Conservation (phyloP, 139 green algal genomes). For the Trebouxia sp. region DNA sequence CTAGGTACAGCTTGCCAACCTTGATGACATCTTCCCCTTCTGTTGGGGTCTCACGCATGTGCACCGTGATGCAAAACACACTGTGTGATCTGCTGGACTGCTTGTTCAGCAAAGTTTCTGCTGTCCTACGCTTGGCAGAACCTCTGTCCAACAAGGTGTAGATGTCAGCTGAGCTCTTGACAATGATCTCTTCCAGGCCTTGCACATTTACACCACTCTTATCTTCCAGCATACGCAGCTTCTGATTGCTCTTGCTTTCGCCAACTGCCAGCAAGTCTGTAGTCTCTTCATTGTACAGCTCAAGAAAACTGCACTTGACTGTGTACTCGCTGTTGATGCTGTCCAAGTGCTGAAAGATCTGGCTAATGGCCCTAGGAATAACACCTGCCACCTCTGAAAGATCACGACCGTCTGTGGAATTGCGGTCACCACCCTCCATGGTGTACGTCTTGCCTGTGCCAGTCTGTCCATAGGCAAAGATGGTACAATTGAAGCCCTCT, state of each 20-base stretch:
- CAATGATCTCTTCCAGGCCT: conserved; percentile 89
- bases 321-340: conserved; percentile 54
- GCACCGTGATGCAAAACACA: conserved; percentile 89
- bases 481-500: conserved; percentile 90
- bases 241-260: conserved; percentile 15
- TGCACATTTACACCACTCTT: conserved; percentile 81
- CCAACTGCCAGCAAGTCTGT: conserved; percentile 89
- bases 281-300: conserved; percentile 99
- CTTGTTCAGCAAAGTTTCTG: conserved; percentile 98
- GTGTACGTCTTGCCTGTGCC: conserved; percentile 98
- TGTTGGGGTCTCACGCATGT: conserved; percentile 84
- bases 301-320: conserved; percentile 88
- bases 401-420: conserved; percentile 58
- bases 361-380: conserved; percentile 92
- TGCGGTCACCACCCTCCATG: conserved; percentile 86
- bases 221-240: conserved; percentile 82
- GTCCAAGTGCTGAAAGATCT: conserved; percentile 94
- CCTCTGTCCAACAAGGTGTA: conserved; percentile 90
- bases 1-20: conserved; percentile 97
- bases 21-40: conserved; percentile 98
- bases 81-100: conserved; percentile 93
- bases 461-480: conserved; percentile 94
- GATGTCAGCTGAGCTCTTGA: conserved; percentile 85
- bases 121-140: conserved; percentile 85
- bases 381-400: conserved; percentile 76